Percentiles rank a stretch among this genome's conserved stretches.
These are phyloP conservation scores for Lactarius deliciosus DNA, from an alignment of 768 basidiomycete species.

Conservation along the genomic window DNA sequence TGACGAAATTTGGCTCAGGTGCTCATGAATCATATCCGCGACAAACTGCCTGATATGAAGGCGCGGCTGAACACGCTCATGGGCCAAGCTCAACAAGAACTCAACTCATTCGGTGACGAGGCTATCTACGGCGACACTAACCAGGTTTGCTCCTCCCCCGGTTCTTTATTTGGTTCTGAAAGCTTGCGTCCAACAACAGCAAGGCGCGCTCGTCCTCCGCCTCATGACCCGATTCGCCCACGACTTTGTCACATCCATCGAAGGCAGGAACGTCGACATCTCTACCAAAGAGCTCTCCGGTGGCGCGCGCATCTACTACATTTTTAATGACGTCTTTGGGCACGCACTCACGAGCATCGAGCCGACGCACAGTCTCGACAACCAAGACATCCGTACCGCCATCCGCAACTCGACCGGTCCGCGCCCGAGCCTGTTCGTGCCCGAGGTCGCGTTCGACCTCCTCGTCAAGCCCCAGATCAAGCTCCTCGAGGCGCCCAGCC, in stretches of 20 bases:
- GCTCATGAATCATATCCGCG: slow-evolving; percentile 94
- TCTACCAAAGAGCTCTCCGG: slow-evolving; percentile 98
- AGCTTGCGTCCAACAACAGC: slow-evolving; percentile 41
- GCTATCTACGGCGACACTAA: slow-evolving; percentile 91
- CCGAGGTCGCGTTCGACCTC: slow-evolving; percentile 94
- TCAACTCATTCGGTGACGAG: slow-evolving; percentile 93
- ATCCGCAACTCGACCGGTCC: slow-evolving; percentile 99
- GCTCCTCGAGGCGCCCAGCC: slow-evolving; percentile 87
- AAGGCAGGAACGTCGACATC: slow-evolving; percentile 93
- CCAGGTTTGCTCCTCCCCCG: slow-evolving; percentile 45
- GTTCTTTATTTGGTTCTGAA: neutral
- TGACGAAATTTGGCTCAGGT: slow-evolving; percentile 49
- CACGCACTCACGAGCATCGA: slow-evolving; percentile 87
- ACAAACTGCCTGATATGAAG: slow-evolving; percentile 99
- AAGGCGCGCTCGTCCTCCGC: slow-evolving; percentile 87
- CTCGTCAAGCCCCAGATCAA: slow-evolving; percentile 99
- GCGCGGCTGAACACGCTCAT: slow-evolving; percentile 95
- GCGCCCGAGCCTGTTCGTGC: slow-evolving; percentile 92
- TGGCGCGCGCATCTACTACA: slow-evolving; percentile 98
- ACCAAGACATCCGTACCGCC: slow-evolving; percentile 95
- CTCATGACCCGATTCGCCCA: slow-evolving; percentile 99
- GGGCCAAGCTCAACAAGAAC: slow-evolving; percentile 98
- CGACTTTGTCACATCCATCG: slow-evolving; percentile 96
- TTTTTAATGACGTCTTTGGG: slow-evolving; percentile 98
- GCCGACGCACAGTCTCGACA: slow-evolving; percentile 86